Conservation (phyloP, 768 basidiomycete species). For the Leucocoprinus leucothites region DNA sequence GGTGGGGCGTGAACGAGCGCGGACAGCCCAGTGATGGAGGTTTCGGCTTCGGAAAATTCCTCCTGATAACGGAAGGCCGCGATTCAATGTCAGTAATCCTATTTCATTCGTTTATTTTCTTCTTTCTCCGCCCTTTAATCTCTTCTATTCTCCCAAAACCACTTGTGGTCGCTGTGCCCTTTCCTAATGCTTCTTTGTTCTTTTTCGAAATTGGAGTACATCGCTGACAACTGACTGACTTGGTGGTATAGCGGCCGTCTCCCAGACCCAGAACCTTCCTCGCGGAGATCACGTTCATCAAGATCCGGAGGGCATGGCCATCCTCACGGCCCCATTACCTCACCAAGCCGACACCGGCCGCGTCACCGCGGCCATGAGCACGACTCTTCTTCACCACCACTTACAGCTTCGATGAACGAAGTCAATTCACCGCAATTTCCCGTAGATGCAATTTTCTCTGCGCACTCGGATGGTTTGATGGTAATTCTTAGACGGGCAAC, state of each 20-base stretch:
- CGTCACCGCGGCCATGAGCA: conserved; percentile 19
- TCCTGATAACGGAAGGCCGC: conserved; percentile 51
- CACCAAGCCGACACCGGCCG: conserved; percentile 15
- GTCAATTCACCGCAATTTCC: conserved; percentile 32
- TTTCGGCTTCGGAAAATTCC: conserved; percentile 78
- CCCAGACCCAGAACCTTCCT: conserved; percentile 6
- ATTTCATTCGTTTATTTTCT: not conserved
- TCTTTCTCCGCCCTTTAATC: not conserved
- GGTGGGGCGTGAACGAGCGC: conserved; percentile 82
- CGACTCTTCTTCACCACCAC: not conserved
- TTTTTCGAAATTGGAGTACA: not conserved
- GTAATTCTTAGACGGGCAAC: conserved; percentile 64
- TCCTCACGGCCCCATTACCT: not conserved
- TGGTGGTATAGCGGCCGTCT: conserved; percentile 1
- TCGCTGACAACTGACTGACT: not conserved
- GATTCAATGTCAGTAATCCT: conserved; percentile 51
- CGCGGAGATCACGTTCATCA: conserved; percentile 8
- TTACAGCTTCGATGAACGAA: conserved; percentile 6
- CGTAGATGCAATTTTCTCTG: conserved; percentile 83
- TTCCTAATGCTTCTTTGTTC: not conserved
- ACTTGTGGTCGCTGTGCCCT: no score
- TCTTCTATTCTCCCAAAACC: not conserved
- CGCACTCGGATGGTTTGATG: conserved; percentile 82
- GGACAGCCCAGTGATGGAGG: conserved; percentile 84
- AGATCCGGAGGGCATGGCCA: not conserved